These are phyloP conservation scores for Forsythia viridissima DNA, from an alignment of 257 asterid genomes.

Conservation along the genomic window DNA sequence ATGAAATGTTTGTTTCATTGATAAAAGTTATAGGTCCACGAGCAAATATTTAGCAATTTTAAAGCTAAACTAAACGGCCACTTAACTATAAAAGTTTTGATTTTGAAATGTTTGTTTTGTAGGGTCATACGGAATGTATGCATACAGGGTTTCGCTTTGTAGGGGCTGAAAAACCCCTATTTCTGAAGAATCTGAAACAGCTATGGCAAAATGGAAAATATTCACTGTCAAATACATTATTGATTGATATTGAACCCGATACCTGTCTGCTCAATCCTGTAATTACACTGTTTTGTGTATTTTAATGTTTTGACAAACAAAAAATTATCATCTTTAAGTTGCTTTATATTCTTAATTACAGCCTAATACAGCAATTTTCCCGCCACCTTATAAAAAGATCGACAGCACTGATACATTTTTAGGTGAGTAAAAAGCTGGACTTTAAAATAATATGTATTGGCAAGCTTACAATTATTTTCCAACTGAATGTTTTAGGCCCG, in stretches of 20 bases:
- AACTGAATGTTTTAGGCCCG: conserved; percentile 16
- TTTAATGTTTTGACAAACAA: too few relatives aligned
- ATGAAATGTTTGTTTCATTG: too few relatives aligned
- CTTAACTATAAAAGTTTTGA: too few relatives aligned
- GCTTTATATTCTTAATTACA: conserved; percentile 10
- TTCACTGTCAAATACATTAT: conserved; percentile 45
- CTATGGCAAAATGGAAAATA: conserved; percentile 25
- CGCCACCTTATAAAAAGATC: conserved; percentile 35
- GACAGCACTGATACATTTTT: conserved; percentile 30
- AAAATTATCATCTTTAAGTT: too few relatives aligned
- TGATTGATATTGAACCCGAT: conserved; percentile 57
- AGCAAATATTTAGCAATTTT: too few relatives aligned
- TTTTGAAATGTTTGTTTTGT: background rate
- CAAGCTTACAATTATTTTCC: too few relatives aligned
- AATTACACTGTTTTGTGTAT: too few relatives aligned
- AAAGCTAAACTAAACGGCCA: too few relatives aligned
- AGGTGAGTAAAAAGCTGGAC: conserved; percentile 27
- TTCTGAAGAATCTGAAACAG: conserved; percentile 38
- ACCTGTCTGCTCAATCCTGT: conserved; percentile 45
- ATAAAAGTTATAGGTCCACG: too few relatives aligned
- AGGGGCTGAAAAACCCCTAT: conserved; percentile 41
- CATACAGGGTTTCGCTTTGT: conserved; percentile 38
- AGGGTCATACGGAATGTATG: conserved; percentile 55
- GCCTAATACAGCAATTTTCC: conserved; percentile 57
- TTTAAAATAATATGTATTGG: too few relatives aligned